These are phyloP conservation scores for Monosporozyma siamensis DNA, from an alignment of 805 yeast genomes.

Conservation along the genomic window DNA sequence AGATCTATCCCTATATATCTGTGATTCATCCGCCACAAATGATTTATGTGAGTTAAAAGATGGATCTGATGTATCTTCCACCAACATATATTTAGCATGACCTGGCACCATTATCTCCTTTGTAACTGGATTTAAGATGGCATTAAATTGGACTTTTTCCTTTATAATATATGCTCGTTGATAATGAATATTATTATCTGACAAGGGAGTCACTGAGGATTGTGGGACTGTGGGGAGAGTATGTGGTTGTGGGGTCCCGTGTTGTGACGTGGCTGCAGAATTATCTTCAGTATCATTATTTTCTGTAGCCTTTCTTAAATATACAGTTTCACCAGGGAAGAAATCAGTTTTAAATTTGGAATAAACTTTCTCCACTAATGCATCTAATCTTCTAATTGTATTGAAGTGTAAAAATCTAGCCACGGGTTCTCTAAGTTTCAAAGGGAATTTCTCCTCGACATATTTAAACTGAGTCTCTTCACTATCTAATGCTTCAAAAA, in stretches of 20 bases:
- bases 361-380: slow-evolving; percentile 81
- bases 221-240: too few species aligned
- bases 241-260: slow-evolving; percentile 17
- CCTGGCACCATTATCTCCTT: slow-evolving; percentile 38
- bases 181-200: too few species aligned
- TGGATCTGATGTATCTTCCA: slow-evolving; percentile 31
- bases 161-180: slow-evolving; percentile 47
- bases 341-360: slow-evolving; percentile 67
- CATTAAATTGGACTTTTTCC: slow-evolving; percentile 76
- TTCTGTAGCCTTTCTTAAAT: slow-evolving; percentile 35
- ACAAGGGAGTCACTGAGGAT: too few species aligned
- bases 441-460: slow-evolving; percentile 80
- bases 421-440: slow-evolving; percentile 86
- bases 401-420: slow-evolving; percentile 76
- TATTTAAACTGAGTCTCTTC: slow-evolving; percentile 55
- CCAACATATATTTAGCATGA: slow-evolving; percentile 61
- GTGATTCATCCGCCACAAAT: slow-evolving; percentile 60
- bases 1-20: slow-evolving; percentile 73
- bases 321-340: slow-evolving; percentile 84
- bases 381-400: slow-evolving; percentile 71
- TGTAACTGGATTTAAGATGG: slow-evolving; percentile 29
- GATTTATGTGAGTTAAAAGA: slow-evolving; percentile 39
- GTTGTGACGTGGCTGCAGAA: slow-evolving; percentile 12
- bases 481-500: slow-evolving; percentile 75
- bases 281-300: slow-evolving; percentile 1